phyloP scores from a whole-genome alignment of 148 eudicot species.

The Silene latifolia region DNA sequence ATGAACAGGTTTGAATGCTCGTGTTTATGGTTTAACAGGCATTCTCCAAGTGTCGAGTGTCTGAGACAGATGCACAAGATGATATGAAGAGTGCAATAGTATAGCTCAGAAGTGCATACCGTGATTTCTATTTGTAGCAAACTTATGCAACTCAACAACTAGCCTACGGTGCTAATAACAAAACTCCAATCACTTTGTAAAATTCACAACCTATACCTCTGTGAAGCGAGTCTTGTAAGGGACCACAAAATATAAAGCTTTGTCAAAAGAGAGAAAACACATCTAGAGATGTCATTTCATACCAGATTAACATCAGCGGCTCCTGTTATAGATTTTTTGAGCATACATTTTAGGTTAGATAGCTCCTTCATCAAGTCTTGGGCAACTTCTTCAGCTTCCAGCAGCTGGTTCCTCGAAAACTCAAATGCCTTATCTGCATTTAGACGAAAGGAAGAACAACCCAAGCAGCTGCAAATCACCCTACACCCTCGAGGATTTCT shows the following conservation, averaged over 20 bases:
- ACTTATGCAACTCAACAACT: too few relatives aligned
- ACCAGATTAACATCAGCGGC: conserved; percentile 41
- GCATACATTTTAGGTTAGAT: conserved; percentile 33
- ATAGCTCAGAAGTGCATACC: background rate
- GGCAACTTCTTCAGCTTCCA: conserved; percentile 66
- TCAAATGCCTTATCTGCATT: conserved; percentile 80
- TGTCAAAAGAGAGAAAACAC: background rate
- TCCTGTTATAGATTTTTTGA: conserved; percentile 32
- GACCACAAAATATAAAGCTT: too few relatives aligned
- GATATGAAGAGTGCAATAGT: background rate
- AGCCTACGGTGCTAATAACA: too few relatives aligned
- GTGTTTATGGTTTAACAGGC: background rate
- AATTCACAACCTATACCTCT: too few relatives aligned
- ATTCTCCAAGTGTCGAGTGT: background rate
- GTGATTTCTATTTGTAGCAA: too few relatives aligned
- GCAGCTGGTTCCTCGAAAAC: conserved; percentile 71
- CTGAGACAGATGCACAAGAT: background rate
- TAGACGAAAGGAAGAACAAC: conserved; percentile 66
- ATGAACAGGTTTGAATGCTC: background rate
- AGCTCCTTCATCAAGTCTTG: conserved; percentile 53
- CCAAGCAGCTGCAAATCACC: conserved; percentile 68
- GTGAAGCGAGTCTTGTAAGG: too few relatives aligned
- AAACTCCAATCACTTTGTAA: too few relatives aligned
- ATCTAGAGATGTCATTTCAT: background rate
- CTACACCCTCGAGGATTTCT: conserved; percentile 74